Evolutionary conservation across 129 eudicot genomes (phyloP).

Genomic region (Silybum marianum): DNA sequence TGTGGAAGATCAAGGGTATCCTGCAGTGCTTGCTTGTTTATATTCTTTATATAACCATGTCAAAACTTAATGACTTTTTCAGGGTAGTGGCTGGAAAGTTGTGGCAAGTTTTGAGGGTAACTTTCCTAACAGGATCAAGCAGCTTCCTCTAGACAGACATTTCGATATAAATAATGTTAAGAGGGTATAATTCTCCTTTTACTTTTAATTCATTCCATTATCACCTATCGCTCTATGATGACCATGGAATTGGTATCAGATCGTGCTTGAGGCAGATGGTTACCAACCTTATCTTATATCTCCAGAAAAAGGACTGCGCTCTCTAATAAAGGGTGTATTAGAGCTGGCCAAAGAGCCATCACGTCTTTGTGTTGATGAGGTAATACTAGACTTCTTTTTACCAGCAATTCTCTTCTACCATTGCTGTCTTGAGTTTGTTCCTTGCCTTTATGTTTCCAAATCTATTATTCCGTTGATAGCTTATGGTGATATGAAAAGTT

Average conservation of each 20-base stretch:
- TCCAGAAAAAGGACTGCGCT: slow-evolving; percentile 97
- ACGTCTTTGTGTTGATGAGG: slow-evolving; percentile 99
- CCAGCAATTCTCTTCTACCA: not conserved
- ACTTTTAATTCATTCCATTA: not conserved
- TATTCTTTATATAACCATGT: not conserved
- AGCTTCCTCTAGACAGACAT: slow-evolving; percentile 97
- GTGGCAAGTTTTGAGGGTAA: slow-evolving; percentile 98
- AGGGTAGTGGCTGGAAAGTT: slow-evolving; percentile 98
- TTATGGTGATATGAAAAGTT: not conserved
- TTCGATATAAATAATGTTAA: slow-evolving; percentile 95
- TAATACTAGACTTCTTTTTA: slow-evolving; percentile 28
- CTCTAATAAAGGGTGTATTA: slow-evolving; percentile 79
- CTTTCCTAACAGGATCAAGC: slow-evolving; percentile 93
- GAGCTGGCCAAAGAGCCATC: slow-evolving; percentile 99
- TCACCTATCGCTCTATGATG: slow-evolving; percentile 11
- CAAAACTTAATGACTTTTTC: slow-evolving; percentile 17
- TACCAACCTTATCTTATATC: slow-evolving; percentile 99
- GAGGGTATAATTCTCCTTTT: slow-evolving; percentile 51
- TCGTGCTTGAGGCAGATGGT: slow-evolving; percentile 99
- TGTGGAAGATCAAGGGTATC: slow-evolving; percentile 4
- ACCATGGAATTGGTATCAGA: slow-evolving; percentile 48
- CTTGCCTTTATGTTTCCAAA: not conserved
- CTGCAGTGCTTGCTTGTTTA: not conserved
- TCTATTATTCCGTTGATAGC: not conserved
- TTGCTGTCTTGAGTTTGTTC: not conserved